phyloP scores from a whole-genome alignment of 2,329 filamentous ascomycete species.

The Epichloe festucae region DNA sequence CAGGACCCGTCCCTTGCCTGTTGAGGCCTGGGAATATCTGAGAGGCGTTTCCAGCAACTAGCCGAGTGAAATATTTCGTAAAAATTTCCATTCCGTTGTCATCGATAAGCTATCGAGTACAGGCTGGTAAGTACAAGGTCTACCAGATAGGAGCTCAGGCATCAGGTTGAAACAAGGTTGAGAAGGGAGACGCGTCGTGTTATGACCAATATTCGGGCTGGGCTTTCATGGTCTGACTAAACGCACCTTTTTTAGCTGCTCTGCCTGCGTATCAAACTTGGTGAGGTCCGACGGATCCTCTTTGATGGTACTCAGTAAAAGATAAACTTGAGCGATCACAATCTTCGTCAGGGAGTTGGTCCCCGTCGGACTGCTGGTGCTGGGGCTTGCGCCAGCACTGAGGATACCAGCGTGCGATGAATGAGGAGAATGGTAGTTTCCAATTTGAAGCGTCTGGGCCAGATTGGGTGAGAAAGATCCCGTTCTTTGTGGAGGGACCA shows the following conservation, averaged over 20 bases:
- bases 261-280: slow-evolving; percentile 86
- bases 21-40: slow-evolving; percentile 78
- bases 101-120: slow-evolving; percentile 61
- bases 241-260: slow-evolving; percentile 83
- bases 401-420: slow-evolving; percentile 42
- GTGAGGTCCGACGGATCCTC: slow-evolving; percentile 70
- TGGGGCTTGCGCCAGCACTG: slow-evolving; percentile 48
- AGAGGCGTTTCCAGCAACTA: slow-evolving; percentile 80
- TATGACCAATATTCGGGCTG: not conserved
- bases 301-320: slow-evolving; percentile 86
- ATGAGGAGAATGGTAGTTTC: slow-evolving; percentile 42
- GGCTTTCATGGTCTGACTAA: not conserved
- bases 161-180: not conserved
- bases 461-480: slow-evolving; percentile 53
- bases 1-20: slow-evolving; percentile 59
- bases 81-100: slow-evolving; percentile 99
- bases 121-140: slow-evolving; percentile 10
- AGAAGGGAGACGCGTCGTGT: not conserved
- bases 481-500: slow-evolving; percentile 47
- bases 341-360: slow-evolving; percentile 71
- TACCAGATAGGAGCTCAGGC: not conserved
- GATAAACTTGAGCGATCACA: slow-evolving; percentile 87
- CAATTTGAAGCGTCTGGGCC: slow-evolving; percentile 44
- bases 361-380: slow-evolving; percentile 49
- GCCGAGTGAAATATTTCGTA: slow-evolving; percentile 84